Conservation (phyloP, 768 basidiomycete species). For the Xerocomus spinulosus region DNA sequence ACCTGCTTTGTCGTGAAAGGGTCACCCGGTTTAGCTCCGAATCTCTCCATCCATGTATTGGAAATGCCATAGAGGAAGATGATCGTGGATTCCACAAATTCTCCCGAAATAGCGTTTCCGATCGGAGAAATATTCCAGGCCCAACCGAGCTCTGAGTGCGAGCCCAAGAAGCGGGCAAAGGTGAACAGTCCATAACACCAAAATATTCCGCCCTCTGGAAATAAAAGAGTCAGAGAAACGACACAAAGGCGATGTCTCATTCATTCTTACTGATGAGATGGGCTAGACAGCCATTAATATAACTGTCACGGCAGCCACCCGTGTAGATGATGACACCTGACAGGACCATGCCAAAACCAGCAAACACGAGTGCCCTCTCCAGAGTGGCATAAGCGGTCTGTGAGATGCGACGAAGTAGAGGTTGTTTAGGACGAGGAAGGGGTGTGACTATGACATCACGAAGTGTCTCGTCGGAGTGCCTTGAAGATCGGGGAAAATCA, state of each 20-base stretch:
- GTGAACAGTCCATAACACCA: conserved; percentile 86
- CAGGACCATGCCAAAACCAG: conserved; percentile 61
- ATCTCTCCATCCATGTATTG: conserved; percentile 97
- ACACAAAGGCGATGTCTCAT: neutral
- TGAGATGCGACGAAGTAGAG: conserved; percentile 40
- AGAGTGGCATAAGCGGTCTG: conserved; percentile 46
- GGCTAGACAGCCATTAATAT: conserved; percentile 79
- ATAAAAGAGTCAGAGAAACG: neutral
- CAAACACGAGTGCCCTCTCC: conserved; percentile 65
- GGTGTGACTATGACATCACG: conserved; percentile 35
- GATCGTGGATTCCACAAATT: conserved; percentile 72
- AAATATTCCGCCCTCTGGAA: conserved; percentile 82
- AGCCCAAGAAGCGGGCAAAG: conserved; percentile 93
- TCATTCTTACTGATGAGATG: conserved; percentile 78
- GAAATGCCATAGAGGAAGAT: conserved; percentile 88
- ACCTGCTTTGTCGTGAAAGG: conserved; percentile 89
- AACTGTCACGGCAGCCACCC: conserved; percentile 77
- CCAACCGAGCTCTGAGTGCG: conserved; percentile 85
- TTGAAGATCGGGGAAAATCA: conserved; percentile 37
- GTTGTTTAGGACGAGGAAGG: conserved; percentile 11
- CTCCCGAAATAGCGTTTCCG: conserved; percentile 52
- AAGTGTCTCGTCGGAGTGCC: conserved; percentile 57
- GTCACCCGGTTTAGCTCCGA: conserved; percentile 74
- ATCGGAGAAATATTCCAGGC: conserved; percentile 82
- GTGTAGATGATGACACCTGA: conserved; percentile 79